phyloP scores from a whole-genome alignment of 306 rosid species.

The Sechiopsis laciniata region DNA sequence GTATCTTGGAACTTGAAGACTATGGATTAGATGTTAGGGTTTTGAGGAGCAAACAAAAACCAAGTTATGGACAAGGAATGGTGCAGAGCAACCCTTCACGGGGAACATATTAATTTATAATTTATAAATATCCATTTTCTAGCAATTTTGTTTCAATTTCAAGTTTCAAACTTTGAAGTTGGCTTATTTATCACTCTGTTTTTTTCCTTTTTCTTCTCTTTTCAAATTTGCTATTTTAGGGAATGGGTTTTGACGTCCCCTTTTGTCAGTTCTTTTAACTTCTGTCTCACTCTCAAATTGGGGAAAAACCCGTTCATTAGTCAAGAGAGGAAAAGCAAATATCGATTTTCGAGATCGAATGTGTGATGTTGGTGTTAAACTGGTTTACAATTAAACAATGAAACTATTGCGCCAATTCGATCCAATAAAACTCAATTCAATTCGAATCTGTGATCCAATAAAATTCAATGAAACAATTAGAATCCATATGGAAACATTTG shows the following conservation, averaged over 20 bases:
- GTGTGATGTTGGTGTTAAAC: too few relatives aligned
- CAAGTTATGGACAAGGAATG: conserved; percentile 16
- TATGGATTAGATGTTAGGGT: conserved; percentile 12
- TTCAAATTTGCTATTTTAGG: conserved; percentile 14
- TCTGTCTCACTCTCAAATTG: conserved; percentile 10
- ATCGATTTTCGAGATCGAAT: too few relatives aligned
- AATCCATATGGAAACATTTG: too few relatives aligned
- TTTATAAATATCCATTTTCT: background rate
- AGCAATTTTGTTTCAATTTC: background rate
- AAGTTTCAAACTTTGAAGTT: background rate
- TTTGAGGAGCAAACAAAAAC: conserved; percentile 9
- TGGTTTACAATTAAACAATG: too few relatives aligned
- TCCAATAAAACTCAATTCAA: too few relatives aligned
- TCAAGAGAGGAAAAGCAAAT: too few relatives aligned
- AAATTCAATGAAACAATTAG: too few relatives aligned
- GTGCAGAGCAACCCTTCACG: background rate
- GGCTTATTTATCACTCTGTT: background rate
- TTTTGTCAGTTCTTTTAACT: conserved; percentile 15
- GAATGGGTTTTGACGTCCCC: conserved; percentile 7
- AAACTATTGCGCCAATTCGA: too few relatives aligned
- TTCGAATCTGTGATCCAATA: too few relatives aligned
- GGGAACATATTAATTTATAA: background rate
- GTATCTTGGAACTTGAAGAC: conserved; percentile 22
- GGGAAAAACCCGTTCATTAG: background rate
- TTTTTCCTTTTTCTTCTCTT: background rate